Evolutionary conservation across 2,329 filamentous ascomycete species (phyloP), one percentile per base, ranked within the genome.

Genomic region (Neocucurbitaria cava): DNA sequence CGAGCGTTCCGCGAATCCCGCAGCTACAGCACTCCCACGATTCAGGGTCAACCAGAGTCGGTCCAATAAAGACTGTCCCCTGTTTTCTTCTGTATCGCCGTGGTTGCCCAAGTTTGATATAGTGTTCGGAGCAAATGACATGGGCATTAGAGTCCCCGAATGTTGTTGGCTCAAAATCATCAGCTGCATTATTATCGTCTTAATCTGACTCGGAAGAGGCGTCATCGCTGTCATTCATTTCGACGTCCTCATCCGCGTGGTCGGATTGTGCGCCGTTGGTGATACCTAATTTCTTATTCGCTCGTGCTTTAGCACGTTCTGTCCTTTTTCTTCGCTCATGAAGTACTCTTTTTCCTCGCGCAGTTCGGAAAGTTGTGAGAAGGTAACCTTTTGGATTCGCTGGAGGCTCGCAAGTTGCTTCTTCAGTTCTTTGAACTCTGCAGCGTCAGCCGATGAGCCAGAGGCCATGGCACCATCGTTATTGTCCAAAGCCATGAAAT

Each of bases 371-470:
- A 82, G 66, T 52, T 80, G 79, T 20, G 76, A 68, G 47, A 82
- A 78, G 5, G 77, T 79, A 30, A 76, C 76, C 52, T 73, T 77
- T 60, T 81, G 79, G 26, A 81, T 70, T 36, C 78, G 71, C 57
- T 79, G 75, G 26, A 82, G 64, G 5, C 76, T 76, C 18, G 76
- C 78, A 15, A 82, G 49, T 52, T 81, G 72, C 46, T 70, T 68
- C 56, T 69, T 74, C 26, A 75, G 39, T 35, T 74, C 70, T 31
- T 69, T 68, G n/a, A 76, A 58, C 51, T 76, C 70, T 3, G 38
- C 20, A 24, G 20, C 20, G 11, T 55, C 46, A 21, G 31, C 41
- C 4, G 52, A 36, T 26, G 52, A 41, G 17, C 13, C 55, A 5
- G 58, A 30, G 9, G 38, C 23, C 33, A 38, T 50, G 2, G 26